Conservation (phyloP, 345 rosid genomes). For the Aurinia saxatilis region DNA sequence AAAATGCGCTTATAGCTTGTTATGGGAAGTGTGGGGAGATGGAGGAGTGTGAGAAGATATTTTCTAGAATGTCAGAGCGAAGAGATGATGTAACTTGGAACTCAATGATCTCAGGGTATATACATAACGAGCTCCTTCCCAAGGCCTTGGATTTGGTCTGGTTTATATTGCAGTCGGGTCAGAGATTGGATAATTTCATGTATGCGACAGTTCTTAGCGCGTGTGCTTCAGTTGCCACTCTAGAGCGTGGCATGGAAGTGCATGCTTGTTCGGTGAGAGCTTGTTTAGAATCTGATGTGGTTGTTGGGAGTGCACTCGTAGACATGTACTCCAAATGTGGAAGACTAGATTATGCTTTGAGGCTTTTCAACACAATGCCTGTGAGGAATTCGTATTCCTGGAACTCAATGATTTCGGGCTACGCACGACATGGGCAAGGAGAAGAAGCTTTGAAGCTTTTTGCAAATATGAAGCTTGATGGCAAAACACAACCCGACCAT, state of each 20-base stretch:
- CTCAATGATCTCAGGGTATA: slow-evolving; percentile 84
- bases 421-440: slow-evolving; percentile 85
- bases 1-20: slow-evolving; percentile 76
- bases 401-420: slow-evolving; percentile 92
- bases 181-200: slow-evolving; percentile 64
- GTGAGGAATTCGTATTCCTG: slow-evolving; percentile 78
- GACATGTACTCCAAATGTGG: slow-evolving; percentile 99
- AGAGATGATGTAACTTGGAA: slow-evolving; percentile 82
- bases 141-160: slow-evolving; percentile 82
- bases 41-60: slow-evolving; percentile 66
- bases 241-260: slow-evolving; percentile 90
- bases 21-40: slow-evolving; percentile 85
- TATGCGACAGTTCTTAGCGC: slow-evolving; percentile 95
- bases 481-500: slow-evolving; percentile 60
- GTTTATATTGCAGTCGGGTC: slow-evolving; percentile 71
- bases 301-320: slow-evolving; percentile 83
- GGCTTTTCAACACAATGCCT: slow-evolving; percentile 63
- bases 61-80: slow-evolving; percentile 68
- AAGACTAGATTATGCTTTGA: slow-evolving; percentile 78
- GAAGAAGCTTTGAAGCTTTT: slow-evolving; percentile 62
- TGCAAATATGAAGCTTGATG: slow-evolving; percentile 50
- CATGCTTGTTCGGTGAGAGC: slow-evolving; percentile 79
- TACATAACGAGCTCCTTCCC: slow-evolving; percentile 60
- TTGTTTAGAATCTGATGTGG: slow-evolving; percentile 72
- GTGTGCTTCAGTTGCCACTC: slow-evolving; percentile 83